phyloP scores from a whole-genome alignment of 2,329 filamentous ascomycete genomes.

The Tolypocladium endophyticum region DNA sequence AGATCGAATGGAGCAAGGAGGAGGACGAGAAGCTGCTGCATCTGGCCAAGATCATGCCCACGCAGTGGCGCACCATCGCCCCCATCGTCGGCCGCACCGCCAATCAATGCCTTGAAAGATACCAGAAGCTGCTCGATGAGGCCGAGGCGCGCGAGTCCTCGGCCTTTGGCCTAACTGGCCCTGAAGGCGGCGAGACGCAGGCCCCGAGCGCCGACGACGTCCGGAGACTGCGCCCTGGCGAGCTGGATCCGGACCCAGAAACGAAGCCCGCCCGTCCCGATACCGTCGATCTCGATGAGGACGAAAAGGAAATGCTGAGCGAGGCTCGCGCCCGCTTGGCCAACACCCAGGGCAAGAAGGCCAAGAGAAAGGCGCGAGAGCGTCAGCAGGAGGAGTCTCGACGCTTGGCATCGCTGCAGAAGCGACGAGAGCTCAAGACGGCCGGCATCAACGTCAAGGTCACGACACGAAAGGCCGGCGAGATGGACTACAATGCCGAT shows the following conservation, averaged over 20 bases:
- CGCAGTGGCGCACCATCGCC: constrained; percentile 97
- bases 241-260: constrained; percentile 95
- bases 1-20: constrained; percentile 98
- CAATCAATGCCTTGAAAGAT: constrained; percentile 93
- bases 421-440: constrained; percentile 91
- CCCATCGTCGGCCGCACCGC: constrained; percentile 93
- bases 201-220: constrained; percentile 92
- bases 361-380: constrained; percentile 93
- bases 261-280: constrained; percentile 92
- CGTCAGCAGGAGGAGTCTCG: constrained; percentile 91
- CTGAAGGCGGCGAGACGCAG: constrained; percentile 73
- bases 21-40: constrained; percentile 97
- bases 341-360: constrained; percentile 98
- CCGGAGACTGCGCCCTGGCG: constrained; percentile 75
- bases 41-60: constrained; percentile 95
- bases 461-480: constrained; percentile 77
- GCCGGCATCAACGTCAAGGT: constrained; percentile 98
- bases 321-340: constrained; percentile 92
- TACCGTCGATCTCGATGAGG: constrained; percentile 95
- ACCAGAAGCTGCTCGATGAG: constrained; percentile 92
- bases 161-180: constrained; percentile 72
- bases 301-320: constrained; percentile 99
- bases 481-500: constrained; percentile 99
- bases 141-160: constrained; percentile 84
- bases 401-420: constrained; percentile 81